These are phyloP conservation scores for Colletotrichum neosansevieriae DNA, from an alignment of 2,329 filamentous ascomycete genomes.

Conservation along the genomic window DNA sequence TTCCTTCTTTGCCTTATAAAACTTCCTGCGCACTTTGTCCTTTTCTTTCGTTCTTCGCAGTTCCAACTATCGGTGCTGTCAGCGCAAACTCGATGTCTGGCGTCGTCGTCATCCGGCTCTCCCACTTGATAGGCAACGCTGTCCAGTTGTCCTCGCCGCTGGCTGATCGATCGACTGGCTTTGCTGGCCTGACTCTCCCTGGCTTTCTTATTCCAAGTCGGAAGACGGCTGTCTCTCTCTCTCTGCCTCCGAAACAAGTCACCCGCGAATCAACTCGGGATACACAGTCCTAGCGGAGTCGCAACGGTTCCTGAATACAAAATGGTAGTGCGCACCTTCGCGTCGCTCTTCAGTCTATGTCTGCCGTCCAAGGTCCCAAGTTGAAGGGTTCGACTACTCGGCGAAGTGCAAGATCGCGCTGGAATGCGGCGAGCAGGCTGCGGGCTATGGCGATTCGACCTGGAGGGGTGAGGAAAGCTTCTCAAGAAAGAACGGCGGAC, in stretches of 20 bases:
- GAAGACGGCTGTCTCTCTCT: constrained; percentile 27
- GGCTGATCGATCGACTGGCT: constrained; percentile 12
- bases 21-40: neutral
- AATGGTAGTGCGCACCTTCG: neutral
- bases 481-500: constrained; percentile 26
- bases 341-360: constrained; percentile 33
- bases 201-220: constrained; percentile 37
- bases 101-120: constrained; percentile 4
- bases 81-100: neutral
- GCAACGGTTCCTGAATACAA: constrained; percentile 20
- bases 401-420: constrained; percentile 34
- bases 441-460: constrained; percentile 10
- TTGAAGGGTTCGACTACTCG: constrained; percentile 28
- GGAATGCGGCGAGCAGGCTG: constrained; percentile 30
- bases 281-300: constrained; percentile 29
- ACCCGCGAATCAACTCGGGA: constrained; percentile 35
- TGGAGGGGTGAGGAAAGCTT: constrained; percentile 35
- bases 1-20: neutral
- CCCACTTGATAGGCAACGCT: constrained; percentile 18
- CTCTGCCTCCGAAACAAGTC: constrained; percentile 35
- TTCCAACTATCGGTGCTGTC: constrained; percentile 7
- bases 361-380: constrained; percentile 33
- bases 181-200: constrained; percentile 28
- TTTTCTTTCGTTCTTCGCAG: neutral
- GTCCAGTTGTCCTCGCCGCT: constrained; percentile 1